These are phyloP conservation scores for Sphagnum fallax DNA, from an alignment of 228 moss, liverwort and hornwort species.

Conservation along the genomic window DNA sequence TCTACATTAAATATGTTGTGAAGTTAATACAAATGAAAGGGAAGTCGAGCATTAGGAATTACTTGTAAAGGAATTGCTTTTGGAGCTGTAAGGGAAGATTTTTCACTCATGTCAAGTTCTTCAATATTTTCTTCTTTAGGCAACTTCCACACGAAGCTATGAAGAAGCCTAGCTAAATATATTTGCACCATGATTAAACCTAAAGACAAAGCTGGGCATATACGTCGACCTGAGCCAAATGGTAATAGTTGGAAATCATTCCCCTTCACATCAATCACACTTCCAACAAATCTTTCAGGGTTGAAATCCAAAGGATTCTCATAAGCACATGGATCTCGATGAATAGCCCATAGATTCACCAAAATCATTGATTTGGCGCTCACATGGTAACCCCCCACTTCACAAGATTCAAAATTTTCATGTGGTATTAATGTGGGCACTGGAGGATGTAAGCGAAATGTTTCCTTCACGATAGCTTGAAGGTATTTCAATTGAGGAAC, in stretches of 20 bases:
- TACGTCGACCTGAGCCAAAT: background rate
- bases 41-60: background rate
- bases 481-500: background rate
- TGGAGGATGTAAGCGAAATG: slow-evolving; percentile 1
- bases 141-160: slow-evolving; percentile 29
- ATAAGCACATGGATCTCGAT: background rate
- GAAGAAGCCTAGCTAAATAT: background rate
- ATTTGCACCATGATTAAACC: background rate
- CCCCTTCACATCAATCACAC: background rate
- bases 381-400: background rate
- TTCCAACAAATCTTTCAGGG: slow-evolving; percentile 5
- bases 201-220: background rate
- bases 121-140: slow-evolving; percentile 15
- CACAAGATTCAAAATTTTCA: background rate
- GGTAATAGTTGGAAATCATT: slow-evolving; percentile 4
- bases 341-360: slow-evolving; percentile 3
- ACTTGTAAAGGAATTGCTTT: slow-evolving; percentile 1
- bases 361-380: background rate
- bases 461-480: slow-evolving; percentile 2
- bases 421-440: background rate
- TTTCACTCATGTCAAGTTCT: slow-evolving; percentile 18
- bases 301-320: slow-evolving; percentile 1
- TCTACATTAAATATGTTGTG: too few relatives aligned
- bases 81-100: slow-evolving; percentile 5
- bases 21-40: background rate